Conservation (phyloP, 2,329 filamentous ascomycete genomes). For the Huntiella omanensis region DNA sequence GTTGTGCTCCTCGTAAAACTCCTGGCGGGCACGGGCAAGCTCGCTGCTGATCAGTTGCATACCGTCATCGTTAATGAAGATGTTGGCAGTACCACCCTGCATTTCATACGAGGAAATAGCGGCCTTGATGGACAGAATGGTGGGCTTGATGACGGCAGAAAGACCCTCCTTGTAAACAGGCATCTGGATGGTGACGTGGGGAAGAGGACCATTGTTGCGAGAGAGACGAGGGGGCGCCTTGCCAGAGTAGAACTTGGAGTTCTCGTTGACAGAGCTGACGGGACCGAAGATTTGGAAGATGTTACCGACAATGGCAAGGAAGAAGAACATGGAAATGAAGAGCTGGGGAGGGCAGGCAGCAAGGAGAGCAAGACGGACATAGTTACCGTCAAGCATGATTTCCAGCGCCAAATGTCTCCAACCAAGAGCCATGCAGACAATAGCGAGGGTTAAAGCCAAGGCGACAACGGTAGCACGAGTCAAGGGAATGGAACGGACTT, state of each 20-base stretch:
- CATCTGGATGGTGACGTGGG: constrained; percentile 27
- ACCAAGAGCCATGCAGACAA: constrained; percentile 35
- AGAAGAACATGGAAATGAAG: constrained; percentile 37
- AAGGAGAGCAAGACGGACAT: constrained; percentile 33
- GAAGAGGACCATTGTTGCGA: constrained; percentile 18
- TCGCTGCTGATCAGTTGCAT: constrained; percentile 32
- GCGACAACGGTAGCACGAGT: constrained; percentile 35
- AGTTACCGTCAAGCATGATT: constrained; percentile 32
- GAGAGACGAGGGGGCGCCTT: constrained; percentile 18
- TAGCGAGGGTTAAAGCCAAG: constrained; percentile 31
- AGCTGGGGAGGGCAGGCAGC: constrained; percentile 32
- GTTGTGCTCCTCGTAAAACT: constrained; percentile 38
- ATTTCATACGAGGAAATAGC: constrained; percentile 32
- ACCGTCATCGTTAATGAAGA: constrained; percentile 45
- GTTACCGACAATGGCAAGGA: constrained; percentile 22
- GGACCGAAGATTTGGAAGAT: constrained; percentile 30
- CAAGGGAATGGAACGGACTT: constrained; percentile 31
- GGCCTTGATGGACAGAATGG: constrained; percentile 27
- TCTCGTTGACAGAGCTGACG: constrained; percentile 23
- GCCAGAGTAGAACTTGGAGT: constrained; percentile 27
- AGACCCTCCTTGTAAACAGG: constrained; percentile 25
- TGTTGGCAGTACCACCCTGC: constrained; percentile 26
- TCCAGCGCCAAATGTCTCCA: constrained; percentile 36
- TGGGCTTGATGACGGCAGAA: constrained; percentile 26
- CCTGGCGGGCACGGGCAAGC: constrained; percentile 22